Percentiles rank a stretch among this genome's conserved stretches.
phyloP scores from a whole-genome alignment of 345 rosid species.

The Linum lewisii region DNA sequence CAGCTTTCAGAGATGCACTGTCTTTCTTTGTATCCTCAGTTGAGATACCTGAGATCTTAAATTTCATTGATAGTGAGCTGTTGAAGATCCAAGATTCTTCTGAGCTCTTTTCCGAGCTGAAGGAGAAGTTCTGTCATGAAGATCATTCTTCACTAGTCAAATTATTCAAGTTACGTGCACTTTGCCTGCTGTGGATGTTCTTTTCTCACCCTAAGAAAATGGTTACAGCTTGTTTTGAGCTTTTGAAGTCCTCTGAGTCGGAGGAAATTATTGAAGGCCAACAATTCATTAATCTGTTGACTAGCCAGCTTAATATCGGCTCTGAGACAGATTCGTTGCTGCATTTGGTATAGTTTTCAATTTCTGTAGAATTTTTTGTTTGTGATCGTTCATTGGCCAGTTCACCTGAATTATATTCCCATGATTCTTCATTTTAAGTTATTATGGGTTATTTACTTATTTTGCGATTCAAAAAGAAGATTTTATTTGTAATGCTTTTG shows the following conservation, averaged over 20 bases:
- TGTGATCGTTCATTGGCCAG: background rate
- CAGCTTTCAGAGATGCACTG: constrained; percentile 62
- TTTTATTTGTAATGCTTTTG: too few species aligned
- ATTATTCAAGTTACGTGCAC: constrained; percentile 46
- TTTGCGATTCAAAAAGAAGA: too few species aligned
- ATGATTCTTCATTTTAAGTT: too few species aligned
- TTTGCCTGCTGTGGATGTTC: constrained; percentile 54
- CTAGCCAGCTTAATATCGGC: constrained; percentile 33
- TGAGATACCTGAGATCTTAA: constrained; percentile 39
- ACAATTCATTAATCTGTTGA: constrained; percentile 52
- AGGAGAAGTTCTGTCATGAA: constrained; percentile 47
- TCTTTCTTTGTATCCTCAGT: constrained; percentile 54
- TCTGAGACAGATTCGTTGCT: constrained; percentile 43
- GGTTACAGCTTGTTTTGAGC: constrained; percentile 71
- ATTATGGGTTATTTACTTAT: too few species aligned
- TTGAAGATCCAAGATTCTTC: constrained; percentile 43
- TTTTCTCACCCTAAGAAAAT: constrained; percentile 55
- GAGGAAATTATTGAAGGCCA: constrained; percentile 51
- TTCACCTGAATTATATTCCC: background rate
- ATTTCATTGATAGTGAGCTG: constrained; percentile 46
- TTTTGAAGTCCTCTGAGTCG: constrained; percentile 35
- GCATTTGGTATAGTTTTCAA: constrained; percentile 49
- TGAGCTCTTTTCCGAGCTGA: constrained; percentile 44
- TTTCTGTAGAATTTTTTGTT: background rate
- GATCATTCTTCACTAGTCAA: constrained; percentile 42